These are phyloP conservation scores for Bathelium albidoporum DNA, from an alignment of 495 filamentous ascomycete species.

Conservation along the genomic window DNA sequence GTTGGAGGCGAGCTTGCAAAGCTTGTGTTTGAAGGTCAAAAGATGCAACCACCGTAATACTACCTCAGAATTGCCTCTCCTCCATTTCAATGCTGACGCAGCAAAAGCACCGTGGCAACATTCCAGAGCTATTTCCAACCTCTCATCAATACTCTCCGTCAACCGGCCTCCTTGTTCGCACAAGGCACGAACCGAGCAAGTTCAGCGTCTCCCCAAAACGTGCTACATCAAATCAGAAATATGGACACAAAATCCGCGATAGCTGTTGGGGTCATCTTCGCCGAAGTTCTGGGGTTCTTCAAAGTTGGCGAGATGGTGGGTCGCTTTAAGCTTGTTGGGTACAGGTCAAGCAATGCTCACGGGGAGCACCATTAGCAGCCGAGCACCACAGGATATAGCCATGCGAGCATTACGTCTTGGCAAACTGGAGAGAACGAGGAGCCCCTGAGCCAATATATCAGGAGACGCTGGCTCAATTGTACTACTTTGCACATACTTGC, in stretches of 20 bases:
- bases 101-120: conserved; percentile 44
- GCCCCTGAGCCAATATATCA: background rate
- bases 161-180: conserved; percentile 44
- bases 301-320: conserved; percentile 96
- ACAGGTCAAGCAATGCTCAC: conserved; percentile 34
- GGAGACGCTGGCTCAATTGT: background rate
- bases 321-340: conserved; percentile 85
- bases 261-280: conserved; percentile 61
- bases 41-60: conserved; percentile 88
- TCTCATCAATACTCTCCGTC: conserved; percentile 52
- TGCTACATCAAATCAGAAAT: conserved; percentile 58
- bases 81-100: background rate
- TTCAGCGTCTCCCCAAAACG: conserved; percentile 36
- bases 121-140: conserved; percentile 84
- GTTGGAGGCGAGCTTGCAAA: conserved; percentile 80
- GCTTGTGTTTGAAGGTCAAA: conserved; percentile 77
- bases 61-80: background rate
- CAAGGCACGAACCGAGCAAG: conserved; percentile 30
- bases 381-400: background rate
- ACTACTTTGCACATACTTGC: conserved; percentile 2
- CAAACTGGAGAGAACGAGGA: background rate
- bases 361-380: conserved; percentile 19
- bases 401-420: background rate
- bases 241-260: conserved; percentile 57
- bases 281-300: conserved; percentile 94